These are phyloP conservation scores for Paxillus rubicundulus DNA, from an alignment of 768 basidiomycete genomes.

Conservation along the genomic window DNA sequence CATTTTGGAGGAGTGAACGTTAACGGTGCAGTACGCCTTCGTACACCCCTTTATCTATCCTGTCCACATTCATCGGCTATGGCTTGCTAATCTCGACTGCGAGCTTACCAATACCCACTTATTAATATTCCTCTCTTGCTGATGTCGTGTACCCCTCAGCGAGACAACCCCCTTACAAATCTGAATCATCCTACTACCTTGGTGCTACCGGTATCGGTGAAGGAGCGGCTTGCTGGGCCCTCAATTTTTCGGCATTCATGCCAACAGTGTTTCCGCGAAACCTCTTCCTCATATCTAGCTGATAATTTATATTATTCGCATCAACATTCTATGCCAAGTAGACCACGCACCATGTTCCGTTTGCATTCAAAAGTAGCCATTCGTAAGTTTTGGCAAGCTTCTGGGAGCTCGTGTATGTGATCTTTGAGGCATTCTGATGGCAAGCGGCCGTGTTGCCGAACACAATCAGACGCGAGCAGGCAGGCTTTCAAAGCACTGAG, in stretches of 20 bases:
- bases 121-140: too few relatives aligned
- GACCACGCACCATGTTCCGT: constrained; percentile 69
- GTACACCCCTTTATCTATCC: too few relatives aligned
- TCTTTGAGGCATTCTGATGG: constrained; percentile 84
- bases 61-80: background rate
- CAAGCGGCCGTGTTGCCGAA: constrained; percentile 70
- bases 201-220: background rate
- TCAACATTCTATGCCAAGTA: background rate
- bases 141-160: too few relatives aligned
- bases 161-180: too few relatives aligned
- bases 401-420: constrained; percentile 73
- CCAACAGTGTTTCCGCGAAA: constrained; percentile 73
- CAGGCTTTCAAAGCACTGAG: constrained; percentile 80
- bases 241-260: constrained; percentile 33
- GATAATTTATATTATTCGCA: background rate
- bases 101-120: too few relatives aligned
- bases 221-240: constrained; percentile 1
- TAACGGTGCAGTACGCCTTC: too few relatives aligned
- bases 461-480: constrained; percentile 82
- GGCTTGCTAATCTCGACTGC: too few relatives aligned
- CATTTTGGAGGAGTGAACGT: constrained; percentile 10
- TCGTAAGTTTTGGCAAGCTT: constrained; percentile 74
- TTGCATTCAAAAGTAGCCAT: constrained; percentile 90
- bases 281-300: constrained; percentile 85
- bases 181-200: background rate